Evolutionary conservation across 192 early-diverging fungal genomes (phyloP).

Genomic region (Gaertneriomyces semiglobifer): DNA sequence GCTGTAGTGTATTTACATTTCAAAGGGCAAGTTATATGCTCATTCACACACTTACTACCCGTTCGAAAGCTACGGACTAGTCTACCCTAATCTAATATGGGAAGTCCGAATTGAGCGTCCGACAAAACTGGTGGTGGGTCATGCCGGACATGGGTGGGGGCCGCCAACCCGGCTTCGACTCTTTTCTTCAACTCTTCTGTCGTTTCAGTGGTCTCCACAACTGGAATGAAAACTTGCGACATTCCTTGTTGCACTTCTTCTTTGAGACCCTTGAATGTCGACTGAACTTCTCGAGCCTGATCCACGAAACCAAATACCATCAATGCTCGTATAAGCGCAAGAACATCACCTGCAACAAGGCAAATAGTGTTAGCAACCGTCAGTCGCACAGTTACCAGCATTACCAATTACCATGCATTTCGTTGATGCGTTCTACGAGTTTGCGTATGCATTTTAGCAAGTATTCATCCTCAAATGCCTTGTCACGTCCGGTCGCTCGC

Average conservation of each 20-base stretch:
- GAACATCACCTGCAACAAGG: slow-evolving; percentile 12
- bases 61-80: background rate
- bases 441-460: slow-evolving; percentile 69
- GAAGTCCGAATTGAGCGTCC: slow-evolving; percentile 16
- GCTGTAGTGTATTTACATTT: too few relatives aligned
- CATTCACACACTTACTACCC: too few relatives aligned
- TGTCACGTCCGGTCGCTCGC: slow-evolving; percentile 81
- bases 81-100: slow-evolving; percentile 24
- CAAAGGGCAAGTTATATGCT: too few relatives aligned
- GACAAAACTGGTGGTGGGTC: slow-evolving; percentile 13
- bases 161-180: slow-evolving; percentile 14
- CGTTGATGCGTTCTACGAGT: slow-evolving; percentile 54
- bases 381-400: background rate
- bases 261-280: slow-evolving; percentile 13
- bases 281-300: slow-evolving; percentile 27
- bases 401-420: slow-evolving; percentile 47
- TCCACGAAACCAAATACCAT: slow-evolving; percentile 10
- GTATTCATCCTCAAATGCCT: slow-evolving; percentile 87
- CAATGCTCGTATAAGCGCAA: slow-evolving; percentile 29
- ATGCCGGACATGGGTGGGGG: background rate
- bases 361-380: background rate
- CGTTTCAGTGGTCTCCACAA: slow-evolving; percentile 17
- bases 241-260: slow-evolving; percentile 17
- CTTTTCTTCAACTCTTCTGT: slow-evolving; percentile 35
- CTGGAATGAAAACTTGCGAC: slow-evolving; percentile 25